Conservation (phyloP, 75 land plant genomes). For the Chamaecyparis obtusa region DNA sequence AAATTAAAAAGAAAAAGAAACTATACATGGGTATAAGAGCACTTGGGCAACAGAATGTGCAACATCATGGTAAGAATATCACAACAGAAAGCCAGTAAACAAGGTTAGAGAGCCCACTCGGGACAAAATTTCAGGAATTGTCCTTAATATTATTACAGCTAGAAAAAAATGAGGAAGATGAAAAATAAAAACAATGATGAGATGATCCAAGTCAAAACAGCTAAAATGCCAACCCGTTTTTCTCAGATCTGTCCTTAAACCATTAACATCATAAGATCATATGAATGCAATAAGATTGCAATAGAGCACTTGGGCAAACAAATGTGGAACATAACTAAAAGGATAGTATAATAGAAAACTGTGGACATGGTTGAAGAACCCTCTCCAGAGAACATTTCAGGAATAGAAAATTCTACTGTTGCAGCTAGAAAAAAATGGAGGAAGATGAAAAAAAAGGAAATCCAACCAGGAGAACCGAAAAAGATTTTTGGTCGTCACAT, state of each 20-base stretch:
- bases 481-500: too few relatives aligned
- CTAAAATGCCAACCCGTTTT: neutral
- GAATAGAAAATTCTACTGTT: neutral
- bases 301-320: neutral
- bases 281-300: neutral
- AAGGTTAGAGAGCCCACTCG: neutral
- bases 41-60: neutral
- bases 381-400: neutral
- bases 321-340: too few relatives aligned
- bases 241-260: neutral
- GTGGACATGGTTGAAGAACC: neutral
- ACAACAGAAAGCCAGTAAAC: neutral
- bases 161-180: too few relatives aligned
- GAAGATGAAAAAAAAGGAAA: too few relatives aligned
- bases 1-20: neutral
- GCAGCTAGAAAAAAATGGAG: too few relatives aligned
- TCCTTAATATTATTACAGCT: too few relatives aligned
- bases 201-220: neutral
- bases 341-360: neutral
- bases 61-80: neutral
- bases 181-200: neutral
- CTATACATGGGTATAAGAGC: neutral
- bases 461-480: too few relatives aligned
- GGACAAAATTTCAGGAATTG: neutral
- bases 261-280: neutral